A percentile compares a stretch with the other conserved stretches of the same genome.
phyloP scores from a whole-genome alignment of 208 protist genomes.

The Phytomonas sp. region DNA sequence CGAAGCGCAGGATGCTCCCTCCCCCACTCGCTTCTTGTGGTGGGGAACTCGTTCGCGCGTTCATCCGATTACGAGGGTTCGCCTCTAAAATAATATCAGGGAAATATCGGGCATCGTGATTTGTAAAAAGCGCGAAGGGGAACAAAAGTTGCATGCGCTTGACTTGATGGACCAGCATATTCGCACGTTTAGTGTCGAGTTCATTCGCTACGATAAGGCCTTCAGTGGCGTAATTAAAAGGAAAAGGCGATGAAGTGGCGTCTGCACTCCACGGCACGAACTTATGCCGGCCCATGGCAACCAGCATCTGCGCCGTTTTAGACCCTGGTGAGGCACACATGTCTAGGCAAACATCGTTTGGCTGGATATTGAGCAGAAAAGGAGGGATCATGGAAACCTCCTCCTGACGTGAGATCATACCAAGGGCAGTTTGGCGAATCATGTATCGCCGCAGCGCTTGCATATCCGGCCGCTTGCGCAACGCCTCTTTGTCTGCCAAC shows the following conservation, averaged over 20 bases:
- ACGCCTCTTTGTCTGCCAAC: slow-evolving; percentile 62
- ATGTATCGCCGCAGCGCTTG: slow-evolving; percentile 63
- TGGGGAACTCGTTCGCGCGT: slow-evolving; percentile 7
- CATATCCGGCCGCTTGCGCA: slow-evolving; percentile 68
- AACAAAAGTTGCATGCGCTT: slow-evolving; percentile 80
- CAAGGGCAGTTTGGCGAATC: slow-evolving; percentile 70
- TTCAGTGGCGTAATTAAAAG: slow-evolving; percentile 63
- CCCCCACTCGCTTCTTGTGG: slow-evolving; percentile 20
- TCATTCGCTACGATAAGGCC: slow-evolving; percentile 86
- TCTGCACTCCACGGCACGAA: slow-evolving; percentile 18
- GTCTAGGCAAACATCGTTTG: slow-evolving; percentile 73
- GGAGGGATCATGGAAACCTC: slow-evolving; percentile 81
- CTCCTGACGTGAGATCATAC: slow-evolving; percentile 80
- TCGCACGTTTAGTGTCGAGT: slow-evolving; percentile 72
- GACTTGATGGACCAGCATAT: slow-evolving; percentile 84
- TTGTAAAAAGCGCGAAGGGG: slow-evolving; percentile 85
- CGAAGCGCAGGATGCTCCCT: slow-evolving; percentile 79
- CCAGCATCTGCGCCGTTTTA: slow-evolving; percentile 87
- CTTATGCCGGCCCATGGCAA: slow-evolving; percentile 73
- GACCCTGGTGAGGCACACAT: slow-evolving; percentile 88
- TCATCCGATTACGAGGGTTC: slow-evolving; percentile 23
- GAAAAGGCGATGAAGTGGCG: slow-evolving; percentile 63
- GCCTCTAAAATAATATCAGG: slow-evolving; percentile 34
- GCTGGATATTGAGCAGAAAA: slow-evolving; percentile 77
- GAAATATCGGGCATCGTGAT: slow-evolving; percentile 85